Conservation (phyloP, 176 grass and related monocot genomes). For the Poa annua region DNA sequence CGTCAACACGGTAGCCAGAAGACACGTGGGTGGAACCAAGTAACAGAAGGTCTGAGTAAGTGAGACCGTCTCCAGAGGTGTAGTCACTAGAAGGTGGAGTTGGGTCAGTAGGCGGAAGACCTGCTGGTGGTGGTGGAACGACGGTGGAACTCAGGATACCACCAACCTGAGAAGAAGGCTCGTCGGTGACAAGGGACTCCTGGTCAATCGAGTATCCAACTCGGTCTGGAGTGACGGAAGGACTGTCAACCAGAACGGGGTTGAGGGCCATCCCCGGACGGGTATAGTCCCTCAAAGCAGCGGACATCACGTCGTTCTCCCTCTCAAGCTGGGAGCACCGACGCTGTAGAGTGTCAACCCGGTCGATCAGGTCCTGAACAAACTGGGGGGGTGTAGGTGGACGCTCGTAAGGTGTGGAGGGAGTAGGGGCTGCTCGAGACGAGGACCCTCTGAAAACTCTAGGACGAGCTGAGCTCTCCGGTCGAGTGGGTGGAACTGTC, state of each 20-base stretch:
- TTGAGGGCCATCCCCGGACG: not conserved
- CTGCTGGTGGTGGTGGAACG: not conserved
- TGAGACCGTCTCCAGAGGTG: too few species aligned
- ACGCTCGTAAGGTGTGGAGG: too few species aligned
- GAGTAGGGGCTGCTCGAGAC: not conserved
- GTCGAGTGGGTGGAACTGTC: too few species aligned
- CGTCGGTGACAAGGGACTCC: not conserved
- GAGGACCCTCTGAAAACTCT: too few species aligned
- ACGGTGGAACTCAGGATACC: not conserved
- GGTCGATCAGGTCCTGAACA: not conserved
- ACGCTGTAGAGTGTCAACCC: not conserved
- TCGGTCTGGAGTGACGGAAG: not conserved
- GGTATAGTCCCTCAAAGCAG: not conserved
- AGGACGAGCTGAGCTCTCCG: too few species aligned
- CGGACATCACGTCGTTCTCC: not conserved
- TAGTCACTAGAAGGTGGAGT: too few species aligned
- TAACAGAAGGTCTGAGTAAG: not conserved
- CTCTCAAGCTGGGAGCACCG: not conserved
- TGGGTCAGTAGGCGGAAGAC: too few species aligned
- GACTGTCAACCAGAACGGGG: not conserved
- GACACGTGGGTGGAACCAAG: not conserved
- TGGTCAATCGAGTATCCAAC: not conserved
- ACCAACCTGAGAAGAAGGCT: not conserved
- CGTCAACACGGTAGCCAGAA: not conserved
- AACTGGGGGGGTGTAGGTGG: not conserved